These are phyloP conservation scores for Prunus fruticosa DNA, from an alignment of 306 rosid genomes.

Conservation along the genomic window DNA sequence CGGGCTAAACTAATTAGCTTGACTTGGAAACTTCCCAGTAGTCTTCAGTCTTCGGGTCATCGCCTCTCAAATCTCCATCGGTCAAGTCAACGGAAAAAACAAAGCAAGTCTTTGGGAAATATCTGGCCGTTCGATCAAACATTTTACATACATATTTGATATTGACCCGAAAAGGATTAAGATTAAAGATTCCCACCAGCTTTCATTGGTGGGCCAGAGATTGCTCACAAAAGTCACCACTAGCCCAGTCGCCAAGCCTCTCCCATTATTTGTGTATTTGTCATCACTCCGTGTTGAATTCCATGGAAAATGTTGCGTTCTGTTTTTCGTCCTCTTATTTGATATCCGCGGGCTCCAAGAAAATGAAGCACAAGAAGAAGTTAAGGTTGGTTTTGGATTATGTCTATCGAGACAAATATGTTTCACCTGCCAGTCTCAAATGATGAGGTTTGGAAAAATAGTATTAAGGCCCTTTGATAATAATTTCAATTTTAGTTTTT, in stretches of 20 bases:
- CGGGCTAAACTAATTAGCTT: neutral
- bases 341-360: neutral
- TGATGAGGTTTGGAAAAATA: too few relatives aligned
- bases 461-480: too few relatives aligned
- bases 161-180: neutral
- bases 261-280: neutral
- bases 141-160: neutral
- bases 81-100: neutral
- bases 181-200: too few relatives aligned
- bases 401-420: too few relatives aligned
- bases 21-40: constrained; percentile 7
- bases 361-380: neutral
- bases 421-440: too few relatives aligned
- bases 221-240: neutral
- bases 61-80: constrained; percentile 4
- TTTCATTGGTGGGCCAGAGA: neutral
- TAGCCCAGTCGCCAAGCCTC: neutral
- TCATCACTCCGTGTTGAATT: neutral
- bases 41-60: neutral
- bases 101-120: neutral
- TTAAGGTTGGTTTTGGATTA: too few relatives aligned
- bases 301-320: neutral
- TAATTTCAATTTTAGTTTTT: too few relatives aligned
- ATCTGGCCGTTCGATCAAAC: constrained; percentile 4
- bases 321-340: neutral